Evolutionary conservation across 768 basidiomycete genomes (phyloP), one percentile per base, ranked within the genome.

Genomic region (Polyporus arcularius): DNA sequence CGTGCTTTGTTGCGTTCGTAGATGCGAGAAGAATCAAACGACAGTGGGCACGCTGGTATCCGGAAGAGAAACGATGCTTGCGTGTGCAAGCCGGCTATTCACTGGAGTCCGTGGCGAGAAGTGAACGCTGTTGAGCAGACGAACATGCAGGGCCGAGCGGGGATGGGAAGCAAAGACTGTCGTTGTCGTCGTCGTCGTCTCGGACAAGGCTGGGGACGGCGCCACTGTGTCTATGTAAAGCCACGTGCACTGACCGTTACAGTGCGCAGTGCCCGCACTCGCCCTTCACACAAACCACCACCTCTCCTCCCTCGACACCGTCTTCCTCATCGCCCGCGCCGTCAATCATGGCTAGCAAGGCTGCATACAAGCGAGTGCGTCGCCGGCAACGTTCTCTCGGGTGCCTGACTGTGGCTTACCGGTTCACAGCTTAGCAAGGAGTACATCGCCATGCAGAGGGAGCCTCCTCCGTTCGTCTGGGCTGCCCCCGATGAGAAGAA

Each of bases 401-500:
- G 3, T 15, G 18, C 30, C n/a, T n/a, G 8, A 21, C n/a, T 16
- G 50, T 51, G 55, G 51, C 59, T 65, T 50, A 53, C 55, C 48
- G 42, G 28, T 50, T 48, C 64, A 50, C 72, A 92, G 90, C 84
- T 93, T 62, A 78, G 81, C 39, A 94, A 96, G 76, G 96, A 98
- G 79, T 95, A 89, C 76, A 85, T 91, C 68, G 79, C 84, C 51
- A 96, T 98, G 92, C 94, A 96, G 77, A 89, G 78, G 70, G 88
- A 91, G 62, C 94, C 96, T 14, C 96, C 96, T 1, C 96, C 96
- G 61, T 98, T 95, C 74, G 88, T 98, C 21, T 96, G 92, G 89
- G 96, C 96, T 41, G 83, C 83, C 32, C 96, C 96, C 14, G 95
- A 97, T 69, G 96, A 98, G 83, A 95, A 95, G 87, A 96, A 98